A percentile compares a stretch with the other conserved stretches of the same genome.
These are phyloP conservation scores for Ziziphus jujuba DNA, from an alignment of 306 rosid genomes.

Conservation along the genomic window DNA sequence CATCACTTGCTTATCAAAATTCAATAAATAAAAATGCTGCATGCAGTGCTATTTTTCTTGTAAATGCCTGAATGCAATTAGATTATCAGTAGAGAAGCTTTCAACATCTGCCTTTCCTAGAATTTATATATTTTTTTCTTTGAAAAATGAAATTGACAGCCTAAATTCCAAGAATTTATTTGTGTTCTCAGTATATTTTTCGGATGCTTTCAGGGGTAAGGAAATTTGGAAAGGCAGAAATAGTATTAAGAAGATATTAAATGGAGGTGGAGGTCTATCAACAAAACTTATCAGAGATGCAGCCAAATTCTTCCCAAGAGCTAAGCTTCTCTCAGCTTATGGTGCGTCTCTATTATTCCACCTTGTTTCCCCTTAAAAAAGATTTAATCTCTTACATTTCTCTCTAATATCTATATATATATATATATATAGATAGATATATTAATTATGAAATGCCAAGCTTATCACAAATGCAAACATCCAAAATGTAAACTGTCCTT, in stretches of 20 bases:
- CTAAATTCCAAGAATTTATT: neutral
- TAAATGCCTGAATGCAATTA: neutral
- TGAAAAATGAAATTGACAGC: constrained; percentile 6
- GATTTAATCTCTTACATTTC: neutral
- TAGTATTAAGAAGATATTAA: constrained; percentile 69
- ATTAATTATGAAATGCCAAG: neutral
- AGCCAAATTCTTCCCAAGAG: constrained; percentile 55
- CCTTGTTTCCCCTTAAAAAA: neutral
- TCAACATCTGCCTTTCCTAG: neutral
- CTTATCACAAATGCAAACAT: neutral
- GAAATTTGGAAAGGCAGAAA: constrained; percentile 52
- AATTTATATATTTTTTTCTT: neutral
- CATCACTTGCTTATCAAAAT: neutral
- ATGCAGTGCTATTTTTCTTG: neutral
- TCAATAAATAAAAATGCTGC: neutral
- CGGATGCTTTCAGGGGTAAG: constrained; percentile 38
- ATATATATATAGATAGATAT: too few species aligned
- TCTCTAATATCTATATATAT: too few species aligned
- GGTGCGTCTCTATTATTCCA: constrained; percentile 47
- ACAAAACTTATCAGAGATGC: constrained; percentile 53
- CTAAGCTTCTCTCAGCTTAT: constrained; percentile 89
- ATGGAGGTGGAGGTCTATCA: constrained; percentile 92
- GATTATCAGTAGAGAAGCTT: neutral
- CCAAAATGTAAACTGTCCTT: neutral
- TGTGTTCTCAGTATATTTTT: constrained; percentile 20